Percentiles rank a stretch among this genome's conserved stretches.
Evolutionary conservation across 352 stramenopile species (phyloP).

Genomic region (Pythium monospermum): DNA sequence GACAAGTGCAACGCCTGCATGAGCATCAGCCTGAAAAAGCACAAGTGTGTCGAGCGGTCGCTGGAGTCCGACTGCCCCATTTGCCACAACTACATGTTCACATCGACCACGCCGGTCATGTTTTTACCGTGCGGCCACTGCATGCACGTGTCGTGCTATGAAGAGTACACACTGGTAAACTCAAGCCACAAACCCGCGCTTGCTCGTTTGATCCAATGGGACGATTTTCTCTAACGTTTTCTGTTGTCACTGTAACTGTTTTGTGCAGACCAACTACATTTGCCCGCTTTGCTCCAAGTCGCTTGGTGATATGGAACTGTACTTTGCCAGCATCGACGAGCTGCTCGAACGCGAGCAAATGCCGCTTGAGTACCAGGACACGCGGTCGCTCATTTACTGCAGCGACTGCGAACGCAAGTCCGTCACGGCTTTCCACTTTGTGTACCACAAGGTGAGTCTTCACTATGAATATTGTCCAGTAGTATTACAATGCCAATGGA

Average conservation of each 20-base stretch:
- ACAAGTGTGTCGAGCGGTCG: slow-evolving; percentile 93
- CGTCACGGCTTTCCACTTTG: slow-evolving; percentile 78
- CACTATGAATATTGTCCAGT: too few relatives aligned
- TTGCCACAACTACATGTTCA: slow-evolving; percentile 95
- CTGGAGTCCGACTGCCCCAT: slow-evolving; percentile 95
- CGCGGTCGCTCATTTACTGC: slow-evolving; percentile 77
- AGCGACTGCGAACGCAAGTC: slow-evolving; percentile 85
- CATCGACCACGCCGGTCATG: slow-evolving; percentile 93
- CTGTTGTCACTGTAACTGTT: not conserved
- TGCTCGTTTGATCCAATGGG: too few relatives aligned
- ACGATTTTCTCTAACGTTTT: not conserved
- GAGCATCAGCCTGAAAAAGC: slow-evolving; percentile 83
- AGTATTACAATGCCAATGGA: too few relatives aligned
- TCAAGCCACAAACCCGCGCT: too few relatives aligned
- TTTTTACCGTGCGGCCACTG: slow-evolving; percentile 94
- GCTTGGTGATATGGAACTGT: slow-evolving; percentile 91
- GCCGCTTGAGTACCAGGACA: slow-evolving; percentile 69
- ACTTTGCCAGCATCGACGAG: slow-evolving; percentile 85
- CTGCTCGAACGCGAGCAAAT: slow-evolving; percentile 76
- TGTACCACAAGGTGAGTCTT: slow-evolving; percentile 79
- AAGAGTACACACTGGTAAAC: slow-evolving; percentile 87
- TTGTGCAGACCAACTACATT: slow-evolving; percentile 92
- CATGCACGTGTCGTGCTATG: slow-evolving; percentile 95
- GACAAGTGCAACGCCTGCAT: slow-evolving; percentile 98
- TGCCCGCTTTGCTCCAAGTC: slow-evolving; percentile 94